Percentiles rank a stretch among this genome's conserved stretches.
Conservation (phyloP, 768 basidiomycete species). For the Coprinopsis strossmayeri region DNA sequence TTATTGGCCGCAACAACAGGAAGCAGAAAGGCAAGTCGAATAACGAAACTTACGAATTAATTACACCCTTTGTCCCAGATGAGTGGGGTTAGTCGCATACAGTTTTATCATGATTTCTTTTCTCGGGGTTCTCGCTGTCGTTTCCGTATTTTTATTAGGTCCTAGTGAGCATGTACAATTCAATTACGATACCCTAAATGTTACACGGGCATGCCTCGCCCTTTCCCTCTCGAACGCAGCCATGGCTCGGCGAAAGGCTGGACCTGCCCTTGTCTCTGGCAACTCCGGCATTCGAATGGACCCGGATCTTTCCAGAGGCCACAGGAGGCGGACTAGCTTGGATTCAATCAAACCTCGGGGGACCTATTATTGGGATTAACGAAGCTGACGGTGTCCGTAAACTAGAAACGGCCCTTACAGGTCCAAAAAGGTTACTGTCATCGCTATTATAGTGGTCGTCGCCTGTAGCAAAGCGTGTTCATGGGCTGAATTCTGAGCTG, state of each 20-base stretch:
- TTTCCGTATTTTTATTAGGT: neutral
- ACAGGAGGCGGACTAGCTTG: slow-evolving; percentile 41
- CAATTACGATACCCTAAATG: neutral
- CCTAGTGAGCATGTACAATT: too few species aligned
- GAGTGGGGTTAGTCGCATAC: slow-evolving; percentile 50
- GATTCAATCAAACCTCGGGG: slow-evolving; percentile 46
- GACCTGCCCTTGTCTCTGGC: slow-evolving; percentile 13
- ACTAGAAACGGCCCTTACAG: slow-evolving; percentile 16
- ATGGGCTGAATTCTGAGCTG: neutral
- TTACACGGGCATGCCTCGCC: slow-evolving; percentile 32
- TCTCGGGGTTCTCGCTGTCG: neutral
- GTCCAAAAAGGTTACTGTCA: slow-evolving; percentile 70
- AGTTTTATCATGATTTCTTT: neutral
- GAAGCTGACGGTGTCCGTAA: neutral
- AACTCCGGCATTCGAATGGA: slow-evolving; percentile 13
- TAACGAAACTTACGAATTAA: slow-evolving; percentile 75
- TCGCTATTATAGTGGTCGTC: slow-evolving; percentile 62
- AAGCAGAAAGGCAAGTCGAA: slow-evolving; percentile 55
- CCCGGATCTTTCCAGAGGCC: slow-evolving; percentile 47
- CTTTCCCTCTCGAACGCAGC: slow-evolving; percentile 33
- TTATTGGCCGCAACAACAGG: slow-evolving; percentile 44
- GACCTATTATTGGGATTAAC: slow-evolving; percentile 18
- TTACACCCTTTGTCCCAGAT: slow-evolving; percentile 76
- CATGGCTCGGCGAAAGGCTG: slow-evolving; percentile 25
- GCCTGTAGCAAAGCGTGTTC: slow-evolving; percentile 27